Conservation (phyloP, 805 yeast species). For the Wickerhamiella azymoides region DNA sequence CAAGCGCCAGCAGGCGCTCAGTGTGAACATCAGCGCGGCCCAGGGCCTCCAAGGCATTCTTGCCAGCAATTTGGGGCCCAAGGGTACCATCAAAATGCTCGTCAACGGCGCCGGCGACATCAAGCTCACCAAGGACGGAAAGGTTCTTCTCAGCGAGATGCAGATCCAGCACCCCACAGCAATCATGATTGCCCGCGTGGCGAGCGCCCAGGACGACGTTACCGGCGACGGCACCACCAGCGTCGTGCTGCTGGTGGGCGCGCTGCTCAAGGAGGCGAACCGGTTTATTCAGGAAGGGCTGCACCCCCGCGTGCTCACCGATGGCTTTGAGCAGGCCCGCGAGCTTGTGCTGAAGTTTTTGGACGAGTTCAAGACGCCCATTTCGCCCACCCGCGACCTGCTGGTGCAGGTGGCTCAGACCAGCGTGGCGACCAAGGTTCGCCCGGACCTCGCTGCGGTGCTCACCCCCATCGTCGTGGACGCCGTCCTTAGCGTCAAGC, state of each 20-base stretch:
- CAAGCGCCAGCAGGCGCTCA: conserved; percentile 86
- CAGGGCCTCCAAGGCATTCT: conserved; percentile 90
- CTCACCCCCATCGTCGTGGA: conserved; percentile 92
- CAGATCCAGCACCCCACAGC: conserved; percentile 90
- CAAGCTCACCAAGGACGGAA: conserved; percentile 94
- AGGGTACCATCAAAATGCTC: conserved; percentile 88
- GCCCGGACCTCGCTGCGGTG: conserved; percentile 58
- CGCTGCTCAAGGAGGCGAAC: conserved; percentile 85
- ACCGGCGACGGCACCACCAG: conserved; percentile 99
- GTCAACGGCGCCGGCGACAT: conserved; percentile 95
- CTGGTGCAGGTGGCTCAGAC: conserved; percentile 84
- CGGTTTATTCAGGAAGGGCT: conserved; percentile 85
- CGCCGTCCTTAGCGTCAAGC: conserved; percentile 67
- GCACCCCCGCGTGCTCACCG: conserved; percentile 87
- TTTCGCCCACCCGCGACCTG: conserved; percentile 66
- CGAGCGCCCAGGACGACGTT: conserved; percentile 96
- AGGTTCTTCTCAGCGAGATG: conserved; percentile 87
- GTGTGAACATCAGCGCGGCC: conserved; percentile 91
- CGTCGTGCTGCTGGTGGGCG: conserved; percentile 88
- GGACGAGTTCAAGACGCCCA: conserved; percentile 46
- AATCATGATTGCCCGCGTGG: conserved; percentile 84
- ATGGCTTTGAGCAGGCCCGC: conserved; percentile 88
- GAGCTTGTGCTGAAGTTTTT: conserved; percentile 56
- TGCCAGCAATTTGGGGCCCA: conserved; percentile 87
- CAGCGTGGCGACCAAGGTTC: conserved; percentile 77